Base-by-base conservation (phyloP, 1,284 basidiomycete genomes). In the Boletellus deceptivus region DNA sequence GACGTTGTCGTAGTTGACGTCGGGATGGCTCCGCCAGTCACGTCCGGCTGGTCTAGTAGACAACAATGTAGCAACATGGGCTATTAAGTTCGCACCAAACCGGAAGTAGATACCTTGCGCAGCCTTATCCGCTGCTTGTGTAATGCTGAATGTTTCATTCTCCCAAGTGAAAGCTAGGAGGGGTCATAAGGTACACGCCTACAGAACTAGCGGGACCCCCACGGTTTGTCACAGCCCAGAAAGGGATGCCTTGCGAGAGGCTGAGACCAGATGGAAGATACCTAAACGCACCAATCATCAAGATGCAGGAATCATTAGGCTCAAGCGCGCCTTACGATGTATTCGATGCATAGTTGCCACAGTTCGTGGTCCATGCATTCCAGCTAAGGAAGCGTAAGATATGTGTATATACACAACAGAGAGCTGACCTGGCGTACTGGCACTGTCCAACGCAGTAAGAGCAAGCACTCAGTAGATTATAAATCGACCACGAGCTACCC, bases 381-480 rank as follows among this genome's bases (percentile, higher is more conserved):
- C 63, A 64, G 13, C 63, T 64, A 44, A 4, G 16, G 39, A 4
- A 31, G 24, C 10, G 37, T 63, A 17, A 55, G 52, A 38, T 38
- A 17, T 49, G 29, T n/a, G 7, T 24, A 5, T n/a, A 27, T 29
- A 29, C 13, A 27, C n/a, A 36, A 14, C 7, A 18, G 39, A 36
- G 17, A 5, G 8, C 44, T 17, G 9, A 64, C 65, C 55, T 63
- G 17, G 46, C 29, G 24, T 51, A 59, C 9, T 51, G 46, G 20
- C 5, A 10, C 44, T 56, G 43, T 6, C 38, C 55, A 14, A 43
- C 8, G 38, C 60, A 67, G 27, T 47, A 53, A 14, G 58, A 55
- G 13, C 63, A 68, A 17, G 62, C 64, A 16, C 64, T 68, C 39
- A 68, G 16, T 6, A 64, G 45, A 43, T 64, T 64, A 40, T 68